Evolutionary conservation across 2,329 filamentous ascomycete species (phyloP).

Genomic region (Phialemoniopsis sp.): DNA sequence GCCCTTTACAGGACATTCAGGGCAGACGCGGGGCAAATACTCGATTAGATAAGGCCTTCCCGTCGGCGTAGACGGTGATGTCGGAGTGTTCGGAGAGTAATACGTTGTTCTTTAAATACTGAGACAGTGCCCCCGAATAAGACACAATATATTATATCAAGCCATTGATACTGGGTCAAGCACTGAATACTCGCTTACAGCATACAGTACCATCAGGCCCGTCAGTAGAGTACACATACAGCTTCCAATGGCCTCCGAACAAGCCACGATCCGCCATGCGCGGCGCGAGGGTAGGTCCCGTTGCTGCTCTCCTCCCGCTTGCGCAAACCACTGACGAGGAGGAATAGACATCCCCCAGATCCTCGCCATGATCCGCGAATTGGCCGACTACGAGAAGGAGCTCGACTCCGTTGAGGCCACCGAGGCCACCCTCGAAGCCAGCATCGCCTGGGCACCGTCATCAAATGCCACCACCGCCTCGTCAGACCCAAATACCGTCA

Average conservation of each 20-base stretch:
- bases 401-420: conserved; percentile 74
- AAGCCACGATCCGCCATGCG: conserved; percentile 49
- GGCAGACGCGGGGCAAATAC: too few relatives aligned
- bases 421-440: conserved; percentile 63
- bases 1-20: too few relatives aligned
- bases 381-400: conserved; percentile 85
- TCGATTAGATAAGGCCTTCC: too few relatives aligned
- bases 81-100: too few relatives aligned
- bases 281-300: conserved; percentile 48
- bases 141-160: too few relatives aligned
- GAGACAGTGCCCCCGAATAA: too few relatives aligned
- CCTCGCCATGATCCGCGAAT: conserved; percentile 74
- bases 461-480: conserved; percentile 31
- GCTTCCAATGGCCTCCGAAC: conserved; percentile 21
- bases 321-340: not conserved
- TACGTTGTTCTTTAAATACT: too few relatives aligned
- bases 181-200: not conserved
- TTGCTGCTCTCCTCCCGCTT: not conserved
- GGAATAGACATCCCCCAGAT: conserved; percentile 76
- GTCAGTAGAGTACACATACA: too few relatives aligned
- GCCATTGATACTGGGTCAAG: too few relatives aligned
- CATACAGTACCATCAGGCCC: not conserved
- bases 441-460: conserved; percentile 71
- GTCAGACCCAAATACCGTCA: conserved; percentile 29
- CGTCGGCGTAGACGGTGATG: too few relatives aligned